phyloP scores from a whole-genome alignment of 1,139 yeast species.

The Diutina catenulata region DNA sequence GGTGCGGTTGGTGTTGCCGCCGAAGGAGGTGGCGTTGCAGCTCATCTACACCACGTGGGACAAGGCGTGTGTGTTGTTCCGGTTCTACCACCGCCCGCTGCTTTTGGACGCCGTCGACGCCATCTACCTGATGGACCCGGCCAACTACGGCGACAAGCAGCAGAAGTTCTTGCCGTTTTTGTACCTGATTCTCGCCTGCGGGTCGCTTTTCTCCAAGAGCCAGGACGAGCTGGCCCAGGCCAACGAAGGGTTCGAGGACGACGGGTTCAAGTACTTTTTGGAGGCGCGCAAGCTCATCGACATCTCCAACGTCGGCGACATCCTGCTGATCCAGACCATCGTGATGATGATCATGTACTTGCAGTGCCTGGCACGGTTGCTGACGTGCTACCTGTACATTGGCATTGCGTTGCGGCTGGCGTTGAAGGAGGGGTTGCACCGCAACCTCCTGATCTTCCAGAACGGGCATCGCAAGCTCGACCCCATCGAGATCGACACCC shows the following conservation, averaged over 20 bases:
- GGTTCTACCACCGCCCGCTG: conserved; percentile 81
- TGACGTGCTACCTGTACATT: conserved; percentile 84
- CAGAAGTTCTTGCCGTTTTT: conserved; percentile 69
- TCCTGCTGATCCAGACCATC: conserved; percentile 52
- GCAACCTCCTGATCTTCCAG: conserved; percentile 47
- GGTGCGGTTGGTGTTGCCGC: conserved; percentile 62
- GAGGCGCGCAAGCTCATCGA: conserved; percentile 7
- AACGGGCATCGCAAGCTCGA: conserved; percentile 43
- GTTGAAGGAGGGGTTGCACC: conserved; percentile 75
- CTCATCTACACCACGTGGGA: conserved; percentile 74
- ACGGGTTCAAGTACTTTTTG: conserved; percentile 4
- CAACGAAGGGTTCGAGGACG: conserved; percentile 1
- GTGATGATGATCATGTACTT: conserved; percentile 64
- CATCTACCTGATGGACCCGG: conserved; percentile 51
- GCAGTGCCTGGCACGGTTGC: conserved; percentile 82
- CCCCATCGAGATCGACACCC: conserved; percentile 75
- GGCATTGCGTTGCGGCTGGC: conserved; percentile 90
- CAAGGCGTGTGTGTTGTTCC: conserved; percentile 71
- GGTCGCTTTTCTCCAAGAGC: conserved; percentile 7
- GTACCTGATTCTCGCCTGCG: conserved; percentile 39
- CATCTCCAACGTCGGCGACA: conserved; percentile 36
- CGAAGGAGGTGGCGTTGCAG: conserved; percentile 59
- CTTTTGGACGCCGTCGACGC: conserved; percentile 53
- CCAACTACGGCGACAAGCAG: conserved; percentile 60
- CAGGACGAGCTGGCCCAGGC: not conserved